Base-by-base conservation (phyloP, 306 rosid genomes). In the Senna tora region DNA sequence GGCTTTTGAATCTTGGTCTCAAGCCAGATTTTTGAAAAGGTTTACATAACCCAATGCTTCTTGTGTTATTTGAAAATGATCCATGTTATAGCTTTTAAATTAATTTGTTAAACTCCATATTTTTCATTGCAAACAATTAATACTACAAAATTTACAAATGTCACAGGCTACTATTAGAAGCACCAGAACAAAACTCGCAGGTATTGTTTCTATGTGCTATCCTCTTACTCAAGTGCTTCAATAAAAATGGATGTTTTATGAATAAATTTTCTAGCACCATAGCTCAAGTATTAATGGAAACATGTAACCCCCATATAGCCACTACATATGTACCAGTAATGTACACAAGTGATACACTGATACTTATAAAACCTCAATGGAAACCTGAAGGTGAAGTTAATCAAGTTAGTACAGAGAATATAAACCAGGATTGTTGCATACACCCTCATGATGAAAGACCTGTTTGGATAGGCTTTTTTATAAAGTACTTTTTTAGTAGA, bases 291-390 rank as follows among this genome's bases (percentile, higher is more conserved):
- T 46, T 20, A 32, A 55, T 5, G 65, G 64, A 71, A 15, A 66
- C 62, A 22, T 42, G 16, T 71, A 25, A 2, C 21, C 54, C 58
- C 66, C n/a, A 67, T 67, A 47, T n/a, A n/a, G 42, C 22, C 42
- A 65, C 28, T 66, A 28, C 5, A 30, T 30, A 30, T 46, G 71
- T 10, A 32, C 16, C 30, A n/a, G 59, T 10, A 67, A 52, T 10
- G 32, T 14, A 50, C 7, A 36, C 15, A 30, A 66, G 21, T 67
- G 71, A 43, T 66, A 66, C 43, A 66, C 14, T 67, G 71, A 43
- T 66, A 66, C 43, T 16, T 6, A 47, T 11, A 38, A n/a, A 62
- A 25, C 25, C 33, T 32, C 71, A 39, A 51, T 38, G 38, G 21
- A 63, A 42, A 41, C 21, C 3, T 41, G 46, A 15, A 20, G 53